Evolutionary conservation across 208 protist genomes (phyloP), one percentile per base, ranked within the genome.

Genomic region (Leishmania guyanensis): DNA sequence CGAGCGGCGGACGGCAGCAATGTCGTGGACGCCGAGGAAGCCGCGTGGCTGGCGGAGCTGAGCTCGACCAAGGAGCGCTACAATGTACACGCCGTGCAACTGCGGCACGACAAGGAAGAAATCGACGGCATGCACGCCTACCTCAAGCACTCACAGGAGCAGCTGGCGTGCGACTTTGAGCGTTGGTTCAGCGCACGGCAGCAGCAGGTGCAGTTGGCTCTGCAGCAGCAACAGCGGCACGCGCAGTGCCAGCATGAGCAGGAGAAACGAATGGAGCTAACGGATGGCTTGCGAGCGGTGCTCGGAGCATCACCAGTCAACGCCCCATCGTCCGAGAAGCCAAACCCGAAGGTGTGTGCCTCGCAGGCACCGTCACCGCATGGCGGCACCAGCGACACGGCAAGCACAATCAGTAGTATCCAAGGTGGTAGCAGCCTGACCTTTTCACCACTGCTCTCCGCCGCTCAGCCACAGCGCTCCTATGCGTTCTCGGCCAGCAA

Each of bases 121-220:
- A 95, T 97, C 70, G 95, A 98, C 56, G 87, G 88, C 65, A 96
- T 98, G 90, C 92, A 98, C 68, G 76, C 89, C 5, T 97, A 95
- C 76, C 88, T 98, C 86, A 95, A 95, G 83, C 92, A 90, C 46
- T 82, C 93, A 33, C 91, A 95, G 83, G 95, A 96, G 58, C 88
- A 96, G 79, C 81, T 98, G 12, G 91, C 91, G 54, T 81, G 86
- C 51, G 93, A 97, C 82, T 98, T 97, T 85, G 93, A 98, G 79
- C 86, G 91, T 56, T 98, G 95, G 95, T 89, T 97, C 60, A 79
- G 79, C 46, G 85, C 91, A 39, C 86, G 94, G 43, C 87, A 95
- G 84, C 83, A 92, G 46, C 94, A 97, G 75, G 86, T 97, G 16
- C 66, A 70, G 33, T 78, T 91, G 56, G 92, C 87, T 5, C 80